Base-by-base conservation (phyloP, 2,329 filamentous ascomycete genomes). In the Parafenestella ontariensis region DNA sequence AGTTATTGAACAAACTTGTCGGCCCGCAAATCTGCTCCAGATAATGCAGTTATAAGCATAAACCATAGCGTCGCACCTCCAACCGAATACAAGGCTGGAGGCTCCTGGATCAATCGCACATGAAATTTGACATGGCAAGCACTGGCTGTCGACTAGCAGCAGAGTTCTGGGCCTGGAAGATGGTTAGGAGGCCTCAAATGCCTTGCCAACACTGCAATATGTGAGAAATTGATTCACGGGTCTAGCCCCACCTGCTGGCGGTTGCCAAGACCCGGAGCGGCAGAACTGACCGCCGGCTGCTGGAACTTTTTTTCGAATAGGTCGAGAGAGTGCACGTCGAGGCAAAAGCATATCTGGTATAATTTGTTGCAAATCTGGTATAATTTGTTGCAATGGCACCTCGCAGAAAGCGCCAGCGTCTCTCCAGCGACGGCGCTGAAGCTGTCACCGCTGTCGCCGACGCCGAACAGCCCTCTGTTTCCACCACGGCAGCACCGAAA, bases 351-450 rank as follows among this genome's bases (percentile, higher is more conserved):
- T 23, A 40, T 23, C 15, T 40, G 6, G 7, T 15, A 11, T 15
- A 21, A 24, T 13, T n/a, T n/a, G n/a, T n/a, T n/a, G 18, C 11
- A 23, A 15, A 40, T 23, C 15, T 40, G 6, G 7, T 15, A 11
- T 15, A 21, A 24, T 13, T 24, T 15, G 2, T 50, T 36, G 60
- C 31, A 40, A 78, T 78, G 76, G 72, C 69, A 28, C 76, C 75
- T 36, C 72, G 69, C 46, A 72, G 71, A 61, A 78, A 78, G 62
- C 70, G 73, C 50, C 76, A 78, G 56, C 68, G 73, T n/a, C 66
- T 77, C 42, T 78, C 76, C 5, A 62, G 73, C 49, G 73, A 74
- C n/a, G 75, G 73, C 39, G 61, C 71, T 13, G 66, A 73, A 43
- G 66, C 65, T 48, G 65, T 68, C 36, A 70, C 70, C 36, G 61